A percentile compares a stretch with the other conserved stretches of the same genome.
Conservation (phyloP, 345 rosid genomes). For the Melaleuca quinquenervia region DNA sequence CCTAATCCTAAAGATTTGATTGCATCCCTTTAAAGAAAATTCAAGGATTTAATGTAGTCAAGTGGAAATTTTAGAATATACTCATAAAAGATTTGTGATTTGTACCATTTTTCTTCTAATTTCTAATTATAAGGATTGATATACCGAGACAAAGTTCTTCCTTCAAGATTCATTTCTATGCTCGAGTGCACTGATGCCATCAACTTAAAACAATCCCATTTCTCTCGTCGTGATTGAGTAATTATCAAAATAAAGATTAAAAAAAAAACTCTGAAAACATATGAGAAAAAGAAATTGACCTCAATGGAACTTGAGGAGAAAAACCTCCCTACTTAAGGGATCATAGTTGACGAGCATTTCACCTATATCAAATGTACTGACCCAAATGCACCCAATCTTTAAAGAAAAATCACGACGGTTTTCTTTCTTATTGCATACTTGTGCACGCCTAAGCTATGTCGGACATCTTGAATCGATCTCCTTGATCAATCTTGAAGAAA, state of each 20-base stretch:
- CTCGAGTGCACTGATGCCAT: not conserved
- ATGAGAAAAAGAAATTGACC: not conserved
- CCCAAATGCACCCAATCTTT: no score
- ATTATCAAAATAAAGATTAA: not conserved
- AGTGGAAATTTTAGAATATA: no score
- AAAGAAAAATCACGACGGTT: no score
- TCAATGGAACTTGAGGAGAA: not conserved
- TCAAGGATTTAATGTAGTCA: no score
- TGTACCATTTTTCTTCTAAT: not conserved
- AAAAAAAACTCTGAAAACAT: not conserved
- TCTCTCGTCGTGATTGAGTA: not conserved
- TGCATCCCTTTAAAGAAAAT: not conserved
- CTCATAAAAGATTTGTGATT: fast-evolving
- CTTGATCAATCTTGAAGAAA: not conserved
- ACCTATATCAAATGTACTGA: no score
- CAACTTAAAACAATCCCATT: not conserved
- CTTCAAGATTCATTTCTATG: not conserved
- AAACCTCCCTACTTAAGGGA: not conserved
- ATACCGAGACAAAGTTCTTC: not conserved
- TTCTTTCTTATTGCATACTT: no score
- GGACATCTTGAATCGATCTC: not conserved
- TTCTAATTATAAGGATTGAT: not conserved
- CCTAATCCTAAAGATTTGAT: not conserved
- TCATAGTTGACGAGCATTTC: no score
- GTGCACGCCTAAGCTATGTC: not conserved